Base-by-base conservation (phyloP, 768 basidiomycete genomes). In the Gelatoporia subvermispora region DNA sequence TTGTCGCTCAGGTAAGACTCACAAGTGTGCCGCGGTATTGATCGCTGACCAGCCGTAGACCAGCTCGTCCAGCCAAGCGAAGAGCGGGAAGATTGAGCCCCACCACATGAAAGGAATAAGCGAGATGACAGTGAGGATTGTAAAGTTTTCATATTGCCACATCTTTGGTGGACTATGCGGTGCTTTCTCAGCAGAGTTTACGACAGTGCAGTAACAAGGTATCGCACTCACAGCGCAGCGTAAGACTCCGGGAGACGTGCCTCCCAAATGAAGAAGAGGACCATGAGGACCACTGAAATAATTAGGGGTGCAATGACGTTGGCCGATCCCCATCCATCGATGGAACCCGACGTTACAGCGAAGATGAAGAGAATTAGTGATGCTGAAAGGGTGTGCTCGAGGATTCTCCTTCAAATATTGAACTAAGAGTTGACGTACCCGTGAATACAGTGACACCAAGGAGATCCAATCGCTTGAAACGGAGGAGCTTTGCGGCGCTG, bases 261-360 rank as follows among this genome's bases (percentile, higher is more conserved):
- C 51, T 73, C 71, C 60, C 62, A 71, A 40, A 68, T 43, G 61
- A 72, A 70, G 61, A 75, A 75, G 1, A 25, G 61, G 34, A 59
- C 56, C 24, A 60, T 55, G 23, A 70, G 53, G 21, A 64, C 44
- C 50, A 70, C 57, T 17, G 70, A 64, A 31, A 75, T 52, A 46
- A 73, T 52, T 46, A 75, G 64, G 1, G 73, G 70, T 7, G 67
- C 67, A 34, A 73, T 60, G 43, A 72, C 68, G 18, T 57, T 48
- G 0, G 69, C 67, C 1, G 59, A 60, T 3, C 43, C 50, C 72
- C 72, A 75, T 3, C 70, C 69, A 22, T 60, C 59, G 10, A 60
- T 66, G 0, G 71, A 66, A 11, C 71, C 71, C 34, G 58, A 54
- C 8, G 62, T 68, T 31, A 68, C 51, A 8, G 63, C 64, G 38